Percentiles rank a stretch among this genome's conserved stretches.
Conservation (phyloP, 148 eudicot genomes). For the Silene conica region DNA sequence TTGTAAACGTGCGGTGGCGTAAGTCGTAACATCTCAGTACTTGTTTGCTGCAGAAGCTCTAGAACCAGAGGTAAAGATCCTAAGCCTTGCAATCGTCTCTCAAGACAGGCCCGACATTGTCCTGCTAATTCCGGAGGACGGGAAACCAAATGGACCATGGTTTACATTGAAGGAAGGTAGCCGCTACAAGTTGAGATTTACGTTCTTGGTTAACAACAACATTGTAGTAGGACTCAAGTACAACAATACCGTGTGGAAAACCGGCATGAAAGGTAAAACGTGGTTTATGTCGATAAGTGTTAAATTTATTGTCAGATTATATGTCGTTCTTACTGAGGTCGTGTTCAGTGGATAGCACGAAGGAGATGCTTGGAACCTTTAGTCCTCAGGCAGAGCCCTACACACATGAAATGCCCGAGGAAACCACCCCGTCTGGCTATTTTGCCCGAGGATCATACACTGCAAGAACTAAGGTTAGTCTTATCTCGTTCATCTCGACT, state of each 20-base stretch:
- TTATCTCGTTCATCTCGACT: not conserved
- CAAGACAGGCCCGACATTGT: slow-evolving; percentile 53
- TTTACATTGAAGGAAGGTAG: slow-evolving; percentile 72
- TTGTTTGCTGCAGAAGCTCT: slow-evolving; percentile 38
- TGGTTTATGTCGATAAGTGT: not conserved
- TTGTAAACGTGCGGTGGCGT: not conserved
- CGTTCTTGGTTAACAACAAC: slow-evolving; percentile 55
- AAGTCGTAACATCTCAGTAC: slow-evolving; percentile 11
- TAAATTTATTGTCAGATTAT: not conserved
- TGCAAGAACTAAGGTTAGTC: slow-evolving; percentile 53
- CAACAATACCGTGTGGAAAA: slow-evolving; percentile 65
- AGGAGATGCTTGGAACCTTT: slow-evolving; percentile 70
- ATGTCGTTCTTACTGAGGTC: not conserved
- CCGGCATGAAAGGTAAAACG: slow-evolving; percentile 54
- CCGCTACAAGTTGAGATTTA: slow-evolving; percentile 53
- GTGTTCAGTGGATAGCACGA: slow-evolving; percentile 49
- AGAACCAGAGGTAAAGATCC: slow-evolving; percentile 67
- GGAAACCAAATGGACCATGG: slow-evolving; percentile 61
- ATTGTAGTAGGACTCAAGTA: slow-evolving; percentile 64
- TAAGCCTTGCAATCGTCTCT: slow-evolving; percentile 53
- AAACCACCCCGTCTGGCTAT: slow-evolving; percentile 57
- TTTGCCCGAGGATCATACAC: slow-evolving; percentile 65
- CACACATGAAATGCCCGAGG: slow-evolving; percentile 61
- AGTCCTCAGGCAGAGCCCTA: slow-evolving; percentile 64
- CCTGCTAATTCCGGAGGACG: slow-evolving; percentile 58